Evolutionary conservation across 228 moss, liverwort and hornwort species (phyloP).

Genomic region (Sphagnum magellanicum): DNA sequence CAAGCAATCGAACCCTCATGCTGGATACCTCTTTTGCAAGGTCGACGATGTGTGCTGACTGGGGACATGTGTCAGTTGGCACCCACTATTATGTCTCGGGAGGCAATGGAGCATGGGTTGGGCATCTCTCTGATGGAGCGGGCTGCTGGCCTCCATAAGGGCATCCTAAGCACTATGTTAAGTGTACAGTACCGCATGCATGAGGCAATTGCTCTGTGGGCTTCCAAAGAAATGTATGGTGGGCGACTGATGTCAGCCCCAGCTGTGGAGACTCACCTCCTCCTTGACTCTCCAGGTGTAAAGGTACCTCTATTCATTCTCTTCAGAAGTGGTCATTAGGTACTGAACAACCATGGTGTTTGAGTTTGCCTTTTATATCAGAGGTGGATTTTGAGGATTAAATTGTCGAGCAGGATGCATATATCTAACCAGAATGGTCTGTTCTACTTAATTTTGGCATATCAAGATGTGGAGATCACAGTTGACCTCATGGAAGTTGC

Average conservation of each 20-base stretch:
- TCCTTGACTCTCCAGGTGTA: conserved; percentile 54
- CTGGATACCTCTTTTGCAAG: conserved; percentile 91
- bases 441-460: too few relatives aligned
- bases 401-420: too few relatives aligned
- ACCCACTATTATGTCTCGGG: conserved; percentile 81
- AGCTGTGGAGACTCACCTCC: conserved; percentile 60
- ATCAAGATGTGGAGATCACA: too few relatives aligned
- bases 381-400: too few relatives aligned
- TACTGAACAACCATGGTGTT: too few relatives aligned
- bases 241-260: conserved; percentile 64
- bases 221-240: conserved; percentile 78
- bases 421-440: too few relatives aligned
- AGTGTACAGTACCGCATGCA: conserved; percentile 91
- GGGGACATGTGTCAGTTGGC: conserved; percentile 87
- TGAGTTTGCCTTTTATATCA: too few relatives aligned
- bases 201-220: conserved; percentile 65
- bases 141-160: conserved; percentile 68
- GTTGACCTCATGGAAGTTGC: too few relatives aligned
- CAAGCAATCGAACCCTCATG: conserved; percentile 96
- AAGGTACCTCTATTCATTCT: conserved; percentile 11
- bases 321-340: background rate
- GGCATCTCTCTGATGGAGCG: conserved; percentile 95
- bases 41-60: conserved; percentile 67
- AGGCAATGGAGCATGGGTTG: conserved; percentile 77
- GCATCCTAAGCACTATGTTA: conserved; percentile 65